These are phyloP conservation scores for Zopfia rhizophila DNA, from an alignment of 2,329 filamentous ascomycete genomes.

Conservation along the genomic window DNA sequence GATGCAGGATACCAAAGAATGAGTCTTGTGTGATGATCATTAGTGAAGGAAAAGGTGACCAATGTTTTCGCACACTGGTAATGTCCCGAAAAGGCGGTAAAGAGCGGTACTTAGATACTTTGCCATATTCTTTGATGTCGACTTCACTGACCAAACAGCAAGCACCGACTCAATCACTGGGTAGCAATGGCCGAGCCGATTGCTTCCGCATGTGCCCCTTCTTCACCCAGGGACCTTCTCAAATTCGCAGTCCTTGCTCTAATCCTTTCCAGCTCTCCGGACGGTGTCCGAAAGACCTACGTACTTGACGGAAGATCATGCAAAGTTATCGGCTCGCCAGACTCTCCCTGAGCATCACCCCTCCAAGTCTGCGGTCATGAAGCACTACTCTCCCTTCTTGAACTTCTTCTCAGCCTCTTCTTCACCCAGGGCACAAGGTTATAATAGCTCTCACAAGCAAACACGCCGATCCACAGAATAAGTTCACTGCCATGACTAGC, in stretches of 20 bases:
- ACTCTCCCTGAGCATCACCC: slow-evolving; percentile 9
- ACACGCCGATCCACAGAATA: slow-evolving; percentile 73
- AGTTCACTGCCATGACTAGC: slow-evolving; percentile 71
- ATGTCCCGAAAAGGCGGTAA: too few relatives aligned
- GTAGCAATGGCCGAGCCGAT: too few relatives aligned
- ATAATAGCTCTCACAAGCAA: slow-evolving; percentile 72
- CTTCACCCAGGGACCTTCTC: slow-evolving; percentile 49
- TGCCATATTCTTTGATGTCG: too few relatives aligned
- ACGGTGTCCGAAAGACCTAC: slow-evolving; percentile 71
- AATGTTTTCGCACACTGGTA: too few relatives aligned
- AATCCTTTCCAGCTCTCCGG: slow-evolving; percentile 47
- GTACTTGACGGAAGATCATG: slow-evolving; percentile 68
- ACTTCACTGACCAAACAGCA: too few relatives aligned
- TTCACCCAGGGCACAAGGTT: slow-evolving; percentile 70
- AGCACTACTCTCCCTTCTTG: not conserved
- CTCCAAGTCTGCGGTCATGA: slow-evolving; percentile 4
- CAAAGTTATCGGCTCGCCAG: slow-evolving; percentile 48
- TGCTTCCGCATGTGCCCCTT: too few relatives aligned
- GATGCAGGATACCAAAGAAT: too few relatives aligned
- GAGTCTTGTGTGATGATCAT: too few relatives aligned
- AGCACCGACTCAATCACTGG: too few relatives aligned
- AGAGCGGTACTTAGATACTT: too few relatives aligned
- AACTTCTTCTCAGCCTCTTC: slow-evolving; percentile 42
- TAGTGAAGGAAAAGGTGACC: too few relatives aligned
- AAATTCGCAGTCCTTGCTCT: slow-evolving; percentile 22